Evolutionary conservation across 192 early-diverging fungal species (phyloP).

Genomic region (Umbelopsis sp.): DNA sequence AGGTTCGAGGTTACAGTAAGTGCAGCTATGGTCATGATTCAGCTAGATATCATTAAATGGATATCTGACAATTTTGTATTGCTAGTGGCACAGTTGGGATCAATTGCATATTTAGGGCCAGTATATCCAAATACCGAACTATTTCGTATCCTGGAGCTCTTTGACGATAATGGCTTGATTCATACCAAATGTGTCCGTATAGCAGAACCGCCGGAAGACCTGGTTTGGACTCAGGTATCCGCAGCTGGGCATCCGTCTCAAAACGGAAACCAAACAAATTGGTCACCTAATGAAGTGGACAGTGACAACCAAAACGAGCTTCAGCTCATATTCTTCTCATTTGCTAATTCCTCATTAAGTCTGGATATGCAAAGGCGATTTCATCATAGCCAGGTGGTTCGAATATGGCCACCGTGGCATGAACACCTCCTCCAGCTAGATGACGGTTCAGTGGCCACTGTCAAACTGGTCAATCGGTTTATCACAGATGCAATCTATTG

Average conservation of each 20-base stretch:
- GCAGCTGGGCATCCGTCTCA: not conserved
- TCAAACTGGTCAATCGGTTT: constrained; percentile 9
- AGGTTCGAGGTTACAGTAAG: constrained; percentile 16
- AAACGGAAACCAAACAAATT: not conserved
- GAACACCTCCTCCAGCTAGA: constrained; percentile 1
- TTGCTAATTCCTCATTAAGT: not conserved
- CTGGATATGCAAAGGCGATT: not conserved
- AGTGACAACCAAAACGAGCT: not conserved
- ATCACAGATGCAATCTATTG: constrained; percentile 18
- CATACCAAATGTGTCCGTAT: not conserved
- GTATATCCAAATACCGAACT: constrained; percentile 10
- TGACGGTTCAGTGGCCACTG: constrained; percentile 2
- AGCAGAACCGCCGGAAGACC: not conserved
- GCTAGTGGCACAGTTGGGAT: constrained; percentile 5
- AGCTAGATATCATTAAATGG: not conserved
- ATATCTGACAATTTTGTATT: not conserved
- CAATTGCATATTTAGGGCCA: not conserved
- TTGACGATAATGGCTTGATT: constrained; percentile 6
- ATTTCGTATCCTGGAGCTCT: not conserved
- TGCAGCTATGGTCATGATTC: not conserved
- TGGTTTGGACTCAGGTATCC: constrained; percentile 3
- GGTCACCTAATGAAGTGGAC: not conserved
- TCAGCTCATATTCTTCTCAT: not conserved
- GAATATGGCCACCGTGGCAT: constrained; percentile 18
- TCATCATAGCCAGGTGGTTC: not conserved